Evolutionary conservation across 768 basidiomycete species (phyloP).

Genomic region (Cyclocybe cylindracea): DNA sequence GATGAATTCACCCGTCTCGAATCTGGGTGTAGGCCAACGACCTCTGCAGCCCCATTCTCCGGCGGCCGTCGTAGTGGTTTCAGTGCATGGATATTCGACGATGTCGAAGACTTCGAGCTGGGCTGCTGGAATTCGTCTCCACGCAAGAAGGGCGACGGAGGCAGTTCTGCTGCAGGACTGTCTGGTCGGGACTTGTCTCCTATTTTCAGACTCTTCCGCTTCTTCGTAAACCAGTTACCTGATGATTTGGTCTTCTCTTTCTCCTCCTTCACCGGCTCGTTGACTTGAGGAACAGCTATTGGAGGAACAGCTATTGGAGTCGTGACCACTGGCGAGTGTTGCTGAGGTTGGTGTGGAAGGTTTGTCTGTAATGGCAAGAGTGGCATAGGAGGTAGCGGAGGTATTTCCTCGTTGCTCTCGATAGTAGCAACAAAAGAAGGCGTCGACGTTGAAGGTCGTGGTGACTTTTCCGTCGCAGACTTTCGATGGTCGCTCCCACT

Average conservation of each 20-base stretch:
- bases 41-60: slow-evolving; percentile 13
- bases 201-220: slow-evolving; percentile 49
- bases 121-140: slow-evolving; percentile 15
- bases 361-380: slow-evolving; percentile 17
- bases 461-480: slow-evolving; percentile 27
- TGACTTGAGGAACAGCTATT: slow-evolving; percentile 18
- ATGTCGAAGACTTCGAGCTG: slow-evolving; percentile 22
- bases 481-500: slow-evolving; percentile 26
- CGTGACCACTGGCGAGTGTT: slow-evolving; percentile 4
- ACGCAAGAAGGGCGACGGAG: slow-evolving; percentile 19
- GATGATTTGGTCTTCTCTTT: slow-evolving; percentile 41
- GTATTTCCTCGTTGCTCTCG: slow-evolving; percentile 14
- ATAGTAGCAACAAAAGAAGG: slow-evolving; percentile 22
- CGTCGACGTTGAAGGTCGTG: slow-evolving; percentile 28
- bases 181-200: slow-evolving; percentile 29
- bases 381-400: slow-evolving; percentile 21
- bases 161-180: slow-evolving; percentile 13
- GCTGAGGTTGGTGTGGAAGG: slow-evolving; percentile 7
- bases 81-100: slow-evolving; percentile 9
- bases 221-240: slow-evolving; percentile 48
- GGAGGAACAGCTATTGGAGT: slow-evolving; percentile 13
- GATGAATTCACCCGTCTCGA: slow-evolving; percentile 12
- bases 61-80: slow-evolving; percentile 20
- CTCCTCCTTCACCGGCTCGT: slow-evolving; percentile 36
- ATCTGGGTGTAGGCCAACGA: slow-evolving; percentile 12